phyloP scores from a whole-genome alignment of 2,329 filamentous ascomycete genomes.

The Volutella citrinella region DNA sequence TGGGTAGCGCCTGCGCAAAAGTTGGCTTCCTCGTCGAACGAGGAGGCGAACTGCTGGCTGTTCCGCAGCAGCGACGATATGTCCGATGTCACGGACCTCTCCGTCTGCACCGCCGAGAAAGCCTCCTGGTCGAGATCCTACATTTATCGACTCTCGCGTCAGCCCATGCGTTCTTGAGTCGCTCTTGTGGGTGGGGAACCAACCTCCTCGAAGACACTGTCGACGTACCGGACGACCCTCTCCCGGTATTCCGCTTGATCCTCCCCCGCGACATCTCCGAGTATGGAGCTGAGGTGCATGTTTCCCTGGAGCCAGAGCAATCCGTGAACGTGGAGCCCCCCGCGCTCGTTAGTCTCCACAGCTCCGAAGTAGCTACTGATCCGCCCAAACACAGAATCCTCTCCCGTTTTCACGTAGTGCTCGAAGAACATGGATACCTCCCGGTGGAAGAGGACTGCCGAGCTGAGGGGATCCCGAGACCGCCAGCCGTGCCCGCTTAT shows the following conservation, averaged over 20 bases:
- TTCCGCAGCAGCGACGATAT: neutral
- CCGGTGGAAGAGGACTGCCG: too few species aligned
- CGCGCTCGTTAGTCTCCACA: conserved; percentile 6
- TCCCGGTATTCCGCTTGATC: conserved; percentile 1
- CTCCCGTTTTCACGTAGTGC: conserved; percentile 7
- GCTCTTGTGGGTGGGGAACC: neutral
- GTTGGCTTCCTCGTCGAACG: conserved; percentile 5
- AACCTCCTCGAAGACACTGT: conserved; percentile 9
- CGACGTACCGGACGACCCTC: conserved; percentile 1
- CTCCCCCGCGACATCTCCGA: neutral
- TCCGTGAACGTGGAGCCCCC: conserved; percentile 4
- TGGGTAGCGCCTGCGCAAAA: conserved; percentile 2
- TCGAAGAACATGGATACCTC: conserved; percentile 11
- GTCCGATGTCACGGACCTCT: conserved; percentile 1
- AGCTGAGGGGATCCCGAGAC: too few species aligned
- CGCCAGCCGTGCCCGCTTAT: too few species aligned
- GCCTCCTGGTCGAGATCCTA: conserved; percentile 3
- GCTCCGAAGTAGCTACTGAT: conserved; percentile 2
- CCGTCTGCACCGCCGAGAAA: neutral
- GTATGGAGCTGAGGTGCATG: neutral
- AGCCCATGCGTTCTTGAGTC: neutral
- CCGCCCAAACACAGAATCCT: conserved; percentile 8
- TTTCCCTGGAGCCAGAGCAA: conserved; percentile 8
- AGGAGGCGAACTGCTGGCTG: neutral
- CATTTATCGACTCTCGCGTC: neutral